These are phyloP conservation scores for Pulveroboletus sp. DNA, from an alignment of 768 basidiomycete species.

Conservation along the genomic window DNA sequence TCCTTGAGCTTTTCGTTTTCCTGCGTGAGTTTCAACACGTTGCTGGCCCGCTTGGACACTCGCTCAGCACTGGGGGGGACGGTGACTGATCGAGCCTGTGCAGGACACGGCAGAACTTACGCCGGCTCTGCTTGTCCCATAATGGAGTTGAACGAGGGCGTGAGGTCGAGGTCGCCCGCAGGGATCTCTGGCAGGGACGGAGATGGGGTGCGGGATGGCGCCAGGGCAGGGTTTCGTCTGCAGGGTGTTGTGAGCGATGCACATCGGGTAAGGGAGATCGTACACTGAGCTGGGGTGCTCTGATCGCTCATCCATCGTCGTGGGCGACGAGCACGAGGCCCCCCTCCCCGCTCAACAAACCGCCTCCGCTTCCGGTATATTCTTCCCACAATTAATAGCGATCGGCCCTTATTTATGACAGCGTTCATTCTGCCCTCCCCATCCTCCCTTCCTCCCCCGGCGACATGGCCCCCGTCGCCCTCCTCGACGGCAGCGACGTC, in stretches of 20 bases:
- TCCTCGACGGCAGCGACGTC: conserved; percentile 19
- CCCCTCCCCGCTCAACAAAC: neutral
- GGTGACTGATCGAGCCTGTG: conserved; percentile 32
- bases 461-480: conserved; percentile 22
- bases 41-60: conserved; percentile 69
- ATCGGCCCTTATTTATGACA: conserved; percentile 33
- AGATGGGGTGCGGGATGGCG: conserved; percentile 29
- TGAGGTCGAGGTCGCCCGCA: conserved; percentile 40
- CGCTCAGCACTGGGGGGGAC: conserved; percentile 29
- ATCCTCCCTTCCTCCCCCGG: neutral
- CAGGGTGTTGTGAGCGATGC: conserved; percentile 19
- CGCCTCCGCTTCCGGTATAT: conserved; percentile 7
- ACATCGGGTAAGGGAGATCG: conserved; percentile 10
- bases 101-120: conserved; percentile 42
- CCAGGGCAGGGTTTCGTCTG: conserved; percentile 22
- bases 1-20: conserved; percentile 79
- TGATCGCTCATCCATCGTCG: conserved; percentile 27
- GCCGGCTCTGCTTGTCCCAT: conserved; percentile 36
- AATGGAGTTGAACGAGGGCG: conserved; percentile 42
- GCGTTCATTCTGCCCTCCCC: conserved; percentile 14
- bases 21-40: conserved; percentile 69
- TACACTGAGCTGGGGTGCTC: conserved; percentile 19
- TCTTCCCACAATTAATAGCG: conserved; percentile 26
- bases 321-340: conserved; percentile 26
- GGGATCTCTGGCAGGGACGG: conserved; percentile 52